A percentile compares a stretch with the other conserved stretches of the same genome.
These are phyloP conservation scores for Hypoxylon sp. DNA, from an alignment of 2,329 filamentous ascomycete species.

Conservation along the genomic window DNA sequence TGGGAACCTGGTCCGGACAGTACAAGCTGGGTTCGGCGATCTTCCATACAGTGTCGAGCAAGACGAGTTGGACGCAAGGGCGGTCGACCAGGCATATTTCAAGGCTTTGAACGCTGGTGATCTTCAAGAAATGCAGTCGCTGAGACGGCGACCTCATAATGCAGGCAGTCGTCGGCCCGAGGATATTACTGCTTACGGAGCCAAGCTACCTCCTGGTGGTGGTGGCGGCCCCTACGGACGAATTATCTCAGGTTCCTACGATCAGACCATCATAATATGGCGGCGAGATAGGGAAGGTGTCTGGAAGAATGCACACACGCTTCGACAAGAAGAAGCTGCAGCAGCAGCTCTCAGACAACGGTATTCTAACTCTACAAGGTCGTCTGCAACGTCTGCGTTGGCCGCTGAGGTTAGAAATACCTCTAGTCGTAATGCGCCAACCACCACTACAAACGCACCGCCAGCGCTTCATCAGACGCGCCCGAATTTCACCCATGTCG, in stretches of 20 bases:
- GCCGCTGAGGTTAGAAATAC: conserved; percentile 22
- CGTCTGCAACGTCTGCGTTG: conserved; percentile 35
- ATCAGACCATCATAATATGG: conserved; percentile 97
- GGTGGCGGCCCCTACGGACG: conserved; percentile 89
- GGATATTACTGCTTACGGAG: conserved; percentile 83
- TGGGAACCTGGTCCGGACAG: conserved; percentile 86
- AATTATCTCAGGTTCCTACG: conserved; percentile 98
- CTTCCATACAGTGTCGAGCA: conserved; percentile 83
- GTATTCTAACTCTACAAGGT: conserved; percentile 24
- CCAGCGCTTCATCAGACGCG: conserved; percentile 47
- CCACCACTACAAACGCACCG: conserved; percentile 47
- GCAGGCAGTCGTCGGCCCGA: conserved; percentile 81
- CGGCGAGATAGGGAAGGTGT: conserved; percentile 85
- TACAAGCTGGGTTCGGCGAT: conserved; percentile 95
- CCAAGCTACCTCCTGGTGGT: conserved; percentile 89
- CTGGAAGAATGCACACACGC: conserved; percentile 82
- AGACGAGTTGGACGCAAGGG: conserved; percentile 78
- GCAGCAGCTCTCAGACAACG: conserved; percentile 59
- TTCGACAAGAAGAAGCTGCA: conserved; percentile 80
- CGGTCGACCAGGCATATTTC: conserved; percentile 80
- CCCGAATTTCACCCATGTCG: conserved; percentile 49
- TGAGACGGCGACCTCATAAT: conserved; percentile 64
- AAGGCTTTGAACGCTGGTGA: conserved; percentile 67
- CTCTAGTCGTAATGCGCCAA: conserved; percentile 36
- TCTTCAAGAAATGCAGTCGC: conserved; percentile 57